Percentiles rank a stretch among this genome's conserved stretches.
Evolutionary conservation across 345 rosid species (phyloP).

Genomic region (Hibiscus mutabilis): DNA sequence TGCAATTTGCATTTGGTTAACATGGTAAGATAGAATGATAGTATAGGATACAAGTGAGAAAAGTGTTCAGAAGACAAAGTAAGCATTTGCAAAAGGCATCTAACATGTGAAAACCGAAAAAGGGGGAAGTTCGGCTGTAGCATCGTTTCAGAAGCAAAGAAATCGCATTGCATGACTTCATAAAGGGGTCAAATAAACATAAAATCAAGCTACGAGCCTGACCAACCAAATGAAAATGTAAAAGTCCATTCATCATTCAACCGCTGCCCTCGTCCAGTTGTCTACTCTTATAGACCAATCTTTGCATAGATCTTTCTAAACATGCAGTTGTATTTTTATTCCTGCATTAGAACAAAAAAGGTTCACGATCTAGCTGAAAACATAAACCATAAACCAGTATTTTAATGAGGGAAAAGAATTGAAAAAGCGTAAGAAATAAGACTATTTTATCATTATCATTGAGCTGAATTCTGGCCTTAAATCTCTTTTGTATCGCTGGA

Average conservation of each 20-base stretch:
- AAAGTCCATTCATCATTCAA: neutral
- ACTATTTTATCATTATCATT: neutral
- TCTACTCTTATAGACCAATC: neutral
- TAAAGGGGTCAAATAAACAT: neutral
- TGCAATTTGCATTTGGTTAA: neutral
- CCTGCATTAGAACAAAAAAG: conserved; percentile 8
- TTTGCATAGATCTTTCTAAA: neutral
- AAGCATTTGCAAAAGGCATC: neutral
- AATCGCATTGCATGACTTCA: neutral
- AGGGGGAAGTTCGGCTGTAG: neutral
- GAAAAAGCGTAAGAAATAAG: neutral
- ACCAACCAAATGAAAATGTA: neutral
- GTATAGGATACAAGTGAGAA: too few species aligned
- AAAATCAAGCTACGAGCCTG: neutral
- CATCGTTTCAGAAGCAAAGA: neutral
- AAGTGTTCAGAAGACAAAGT: too few species aligned
- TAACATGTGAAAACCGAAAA: neutral
- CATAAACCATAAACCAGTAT: too few species aligned
- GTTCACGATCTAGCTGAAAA: neutral
- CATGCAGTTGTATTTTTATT: neutral
- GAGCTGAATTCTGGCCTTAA: conserved; percentile 47
- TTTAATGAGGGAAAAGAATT: neutral
- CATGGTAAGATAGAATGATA: neutral
- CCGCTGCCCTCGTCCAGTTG: neutral
- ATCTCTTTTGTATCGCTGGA: conserved; percentile 59